A percentile compares a stretch with the other conserved stretches of the same genome.
phyloP scores from a whole-genome alignment of 2,329 filamentous ascomycete genomes.

The Ceratocystis albifundus region DNA sequence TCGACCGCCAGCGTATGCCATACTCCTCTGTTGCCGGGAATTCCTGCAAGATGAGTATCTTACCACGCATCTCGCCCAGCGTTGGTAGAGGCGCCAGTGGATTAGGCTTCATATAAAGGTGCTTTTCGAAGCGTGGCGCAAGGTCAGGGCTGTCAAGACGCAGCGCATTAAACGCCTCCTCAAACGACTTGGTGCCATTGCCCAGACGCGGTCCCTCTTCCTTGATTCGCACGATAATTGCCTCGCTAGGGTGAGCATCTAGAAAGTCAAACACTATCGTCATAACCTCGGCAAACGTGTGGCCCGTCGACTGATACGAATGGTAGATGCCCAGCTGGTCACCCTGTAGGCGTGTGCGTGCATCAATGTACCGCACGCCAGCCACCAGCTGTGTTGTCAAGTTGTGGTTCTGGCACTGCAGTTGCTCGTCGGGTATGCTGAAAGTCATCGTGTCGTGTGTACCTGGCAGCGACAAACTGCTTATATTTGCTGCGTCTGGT shows the following conservation, averaged over 20 bases:
- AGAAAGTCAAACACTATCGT: constrained; percentile 38
- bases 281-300: constrained; percentile 36
- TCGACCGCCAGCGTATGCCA: constrained; percentile 37
- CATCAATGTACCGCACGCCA: constrained; percentile 41
- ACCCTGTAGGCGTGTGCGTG: constrained; percentile 36
- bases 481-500: constrained; percentile 34
- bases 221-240: constrained; percentile 42
- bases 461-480: constrained; percentile 40
- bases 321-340: constrained; percentile 39
- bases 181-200: constrained; percentile 33
- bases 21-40: constrained; percentile 33
- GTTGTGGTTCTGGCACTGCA: constrained; percentile 40
- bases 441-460: constrained; percentile 45
- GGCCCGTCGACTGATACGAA: constrained; percentile 36
- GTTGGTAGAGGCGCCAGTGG: constrained; percentile 32
- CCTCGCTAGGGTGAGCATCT: constrained; percentile 35
- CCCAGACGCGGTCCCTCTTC: constrained; percentile 33
- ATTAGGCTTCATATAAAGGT: constrained; percentile 32
- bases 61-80: constrained; percentile 37
- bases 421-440: constrained; percentile 29
- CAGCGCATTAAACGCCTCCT: constrained; percentile 37
- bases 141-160: constrained; percentile 30
- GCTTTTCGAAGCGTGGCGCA: constrained; percentile 29
- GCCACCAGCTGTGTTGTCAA: constrained; percentile 36
- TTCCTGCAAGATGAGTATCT: constrained; percentile 39